phyloP scores from a whole-genome alignment of 2,329 filamentous ascomycete species.

The Colletotrichum trifolii region DNA sequence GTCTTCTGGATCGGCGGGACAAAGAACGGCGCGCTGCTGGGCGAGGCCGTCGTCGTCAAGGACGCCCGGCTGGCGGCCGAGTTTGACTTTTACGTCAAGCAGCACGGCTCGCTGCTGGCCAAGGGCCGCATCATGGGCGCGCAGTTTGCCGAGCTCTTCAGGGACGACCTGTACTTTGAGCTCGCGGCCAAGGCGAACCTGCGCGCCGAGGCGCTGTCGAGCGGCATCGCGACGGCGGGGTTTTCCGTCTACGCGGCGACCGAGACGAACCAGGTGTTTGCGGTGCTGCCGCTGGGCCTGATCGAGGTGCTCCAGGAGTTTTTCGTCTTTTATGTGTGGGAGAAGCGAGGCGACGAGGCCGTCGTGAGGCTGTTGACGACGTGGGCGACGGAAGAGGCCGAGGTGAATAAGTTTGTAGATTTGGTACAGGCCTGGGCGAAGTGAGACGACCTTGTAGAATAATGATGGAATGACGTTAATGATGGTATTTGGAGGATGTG shows the following conservation, averaged over 20 bases:
- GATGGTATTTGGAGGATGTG: too few relatives aligned
- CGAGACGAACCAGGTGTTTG: conserved; percentile 64
- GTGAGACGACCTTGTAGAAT: too few relatives aligned
- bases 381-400: conserved; percentile 58
- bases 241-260: conserved; percentile 56
- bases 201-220: conserved; percentile 56
- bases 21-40: conserved; percentile 61
- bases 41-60: conserved; percentile 62
- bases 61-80: conserved; percentile 53
- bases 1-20: conserved; percentile 67
- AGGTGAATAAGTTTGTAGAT: conserved; percentile 52
- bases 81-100: conserved; percentile 63
- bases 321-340: conserved; percentile 61
- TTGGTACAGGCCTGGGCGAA: conserved; percentile 38
- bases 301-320: conserved; percentile 53
- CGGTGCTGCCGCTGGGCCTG: conserved; percentile 51
- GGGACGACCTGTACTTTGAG: conserved; percentile 56
- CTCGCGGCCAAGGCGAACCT: conserved; percentile 57
- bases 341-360: conserved; percentile 51
- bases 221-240: conserved; percentile 53
- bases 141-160: conserved; percentile 62
- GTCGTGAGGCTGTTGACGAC: conserved; percentile 60
- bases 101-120: conserved; percentile 61
- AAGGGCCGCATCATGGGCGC: conserved; percentile 61
- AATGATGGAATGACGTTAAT: too few relatives aligned